Evolutionary conservation across 2,329 filamentous ascomycete genomes (phyloP).

Genomic region (Ophiostoma tasmaniense): DNA sequence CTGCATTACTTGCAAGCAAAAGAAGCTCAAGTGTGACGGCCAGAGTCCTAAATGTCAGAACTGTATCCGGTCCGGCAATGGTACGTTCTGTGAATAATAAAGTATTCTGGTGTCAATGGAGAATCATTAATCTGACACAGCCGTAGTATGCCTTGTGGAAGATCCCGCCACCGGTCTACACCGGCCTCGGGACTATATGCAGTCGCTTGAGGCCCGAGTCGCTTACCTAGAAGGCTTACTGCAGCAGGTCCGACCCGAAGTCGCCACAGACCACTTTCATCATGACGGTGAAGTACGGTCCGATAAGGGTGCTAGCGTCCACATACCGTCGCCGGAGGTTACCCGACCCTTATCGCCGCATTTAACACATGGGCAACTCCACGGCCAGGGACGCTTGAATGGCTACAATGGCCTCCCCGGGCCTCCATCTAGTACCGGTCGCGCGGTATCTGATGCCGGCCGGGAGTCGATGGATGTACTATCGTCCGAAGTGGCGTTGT

Average conservation of each 20-base stretch:
- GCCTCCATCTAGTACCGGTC: neutral
- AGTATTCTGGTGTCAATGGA: neutral
- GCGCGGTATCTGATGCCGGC: neutral
- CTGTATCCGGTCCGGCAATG: constrained; percentile 22
- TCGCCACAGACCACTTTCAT: constrained; percentile 25
- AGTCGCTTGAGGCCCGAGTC: constrained; percentile 25
- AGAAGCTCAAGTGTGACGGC: constrained; percentile 21
- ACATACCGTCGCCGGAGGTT: neutral
- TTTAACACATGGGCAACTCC: neutral
- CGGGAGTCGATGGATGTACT: constrained; percentile 18
- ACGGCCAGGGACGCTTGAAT: neutral
- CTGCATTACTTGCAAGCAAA: constrained; percentile 1
- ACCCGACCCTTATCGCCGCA: neutral
- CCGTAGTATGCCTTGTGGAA: constrained; percentile 24
- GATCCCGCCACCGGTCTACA: constrained; percentile 30
- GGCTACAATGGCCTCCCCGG: neutral
- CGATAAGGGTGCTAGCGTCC: neutral
- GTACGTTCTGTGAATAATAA: constrained; percentile 12
- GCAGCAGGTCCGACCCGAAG: constrained; percentile 24
- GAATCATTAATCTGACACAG: neutral
- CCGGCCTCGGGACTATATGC: constrained; percentile 25
- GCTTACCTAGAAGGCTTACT: constrained; percentile 27
- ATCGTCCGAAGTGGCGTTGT: constrained; percentile 27
- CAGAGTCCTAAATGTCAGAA: constrained; percentile 25
- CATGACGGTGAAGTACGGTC: neutral